Conservation (phyloP, 129 eudicot species). For the Chrysanthemum makinoi region DNA sequence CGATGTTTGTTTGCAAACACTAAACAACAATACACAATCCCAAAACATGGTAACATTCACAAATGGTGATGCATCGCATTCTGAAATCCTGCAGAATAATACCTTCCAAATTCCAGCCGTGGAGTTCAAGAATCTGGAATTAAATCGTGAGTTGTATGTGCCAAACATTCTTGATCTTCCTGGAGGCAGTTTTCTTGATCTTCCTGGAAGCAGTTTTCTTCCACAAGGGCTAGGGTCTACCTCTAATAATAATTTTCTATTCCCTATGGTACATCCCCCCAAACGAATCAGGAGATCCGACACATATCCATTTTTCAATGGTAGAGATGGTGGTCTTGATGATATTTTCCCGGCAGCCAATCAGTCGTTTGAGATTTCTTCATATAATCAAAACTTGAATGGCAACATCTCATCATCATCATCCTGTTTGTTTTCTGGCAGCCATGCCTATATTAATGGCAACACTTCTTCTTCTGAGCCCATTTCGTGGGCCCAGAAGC, state of each 20-base stretch:
- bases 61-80: conserved; percentile 35
- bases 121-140: conserved; percentile 46
- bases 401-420: conserved; percentile 35
- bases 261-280: conserved; percentile 36
- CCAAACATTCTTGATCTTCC: conserved; percentile 41
- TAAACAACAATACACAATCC: conserved; percentile 44
- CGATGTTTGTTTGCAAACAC: conserved; percentile 47
- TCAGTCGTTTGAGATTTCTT: conserved; percentile 40
- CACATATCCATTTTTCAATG: conserved; percentile 24
- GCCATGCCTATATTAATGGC: conserved; percentile 94
- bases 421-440: conserved; percentile 51
- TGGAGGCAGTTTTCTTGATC: conserved; percentile 45
- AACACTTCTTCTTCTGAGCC: conserved; percentile 84
- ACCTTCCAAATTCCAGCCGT: conserved; percentile 51
- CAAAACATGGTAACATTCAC: conserved; percentile 52
- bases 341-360: conserved; percentile 28
- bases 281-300: conserved; percentile 52
- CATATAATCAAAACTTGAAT: conserved; percentile 37
- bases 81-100: conserved; percentile 39
- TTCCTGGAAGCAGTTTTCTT: conserved; percentile 44
- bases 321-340: conserved; percentile 35
- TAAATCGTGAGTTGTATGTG: conserved; percentile 33
- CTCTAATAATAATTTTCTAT: conserved; percentile 30
- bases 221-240: conserved; percentile 43
- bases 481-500: conserved; percentile 64